These are phyloP conservation scores for Ascochyta koolunga DNA, from an alignment of 2,329 filamentous ascomycete species.

Conservation along the genomic window DNA sequence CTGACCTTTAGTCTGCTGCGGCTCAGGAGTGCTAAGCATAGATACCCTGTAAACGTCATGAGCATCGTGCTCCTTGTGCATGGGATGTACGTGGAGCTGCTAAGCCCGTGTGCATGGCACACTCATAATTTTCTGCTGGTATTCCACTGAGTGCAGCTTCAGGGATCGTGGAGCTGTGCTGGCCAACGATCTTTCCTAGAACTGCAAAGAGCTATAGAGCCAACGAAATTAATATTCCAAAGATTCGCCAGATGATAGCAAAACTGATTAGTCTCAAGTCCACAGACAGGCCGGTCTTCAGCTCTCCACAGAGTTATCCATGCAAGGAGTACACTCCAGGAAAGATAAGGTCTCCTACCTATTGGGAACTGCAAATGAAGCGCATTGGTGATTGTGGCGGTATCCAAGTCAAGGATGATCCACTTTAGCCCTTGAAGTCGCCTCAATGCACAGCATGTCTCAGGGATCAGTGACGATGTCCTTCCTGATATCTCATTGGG, in stretches of 20 bases:
- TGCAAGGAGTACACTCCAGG: neutral
- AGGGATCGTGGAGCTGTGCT: neutral
- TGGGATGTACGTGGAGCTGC: neutral
- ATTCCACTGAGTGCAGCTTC: neutral
- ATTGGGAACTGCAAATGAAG: neutral
- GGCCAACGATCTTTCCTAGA: neutral
- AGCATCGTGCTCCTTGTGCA: neutral
- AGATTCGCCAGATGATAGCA: neutral
- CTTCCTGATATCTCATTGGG: slow-evolving; percentile 14
- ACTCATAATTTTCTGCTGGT: neutral
- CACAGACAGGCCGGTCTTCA: slow-evolving; percentile 3
- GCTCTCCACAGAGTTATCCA: neutral
- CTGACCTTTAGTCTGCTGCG: slow-evolving; percentile 2
- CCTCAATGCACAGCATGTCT: slow-evolving; percentile 2
- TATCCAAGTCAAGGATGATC: neutral
- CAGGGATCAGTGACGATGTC: slow-evolving; percentile 6
- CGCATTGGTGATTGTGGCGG: neutral
- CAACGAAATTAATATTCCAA: slow-evolving; percentile 4
- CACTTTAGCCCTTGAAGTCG: neutral
- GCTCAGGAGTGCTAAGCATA: neutral
- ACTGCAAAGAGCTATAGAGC: neutral
- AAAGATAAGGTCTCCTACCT: neutral
- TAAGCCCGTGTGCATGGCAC: neutral
- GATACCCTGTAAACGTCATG: neutral
- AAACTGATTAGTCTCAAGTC: neutral